Base-by-base conservation (phyloP, 2,329 filamentous ascomycete species). In the Scortechinia acanthostroma region DNA sequence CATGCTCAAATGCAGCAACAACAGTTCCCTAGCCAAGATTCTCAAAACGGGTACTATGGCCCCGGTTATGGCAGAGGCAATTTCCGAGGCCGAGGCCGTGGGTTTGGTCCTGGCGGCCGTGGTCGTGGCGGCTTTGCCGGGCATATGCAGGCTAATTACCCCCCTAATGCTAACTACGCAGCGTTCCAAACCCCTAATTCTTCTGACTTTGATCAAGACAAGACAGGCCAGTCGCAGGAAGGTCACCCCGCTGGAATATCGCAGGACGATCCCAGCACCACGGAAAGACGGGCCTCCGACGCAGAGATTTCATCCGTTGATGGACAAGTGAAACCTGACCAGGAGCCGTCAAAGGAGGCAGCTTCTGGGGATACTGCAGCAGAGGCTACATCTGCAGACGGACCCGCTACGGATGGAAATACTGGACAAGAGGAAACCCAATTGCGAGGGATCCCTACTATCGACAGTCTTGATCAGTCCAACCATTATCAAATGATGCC, bases 11-110 rank as follows among this genome's bases (percentile, higher is more conserved):
- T n/a, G n/a, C n/a, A n/a, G n/a, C n/a, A n/a, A n/a, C n/a, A n/a
- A n/a, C n/a, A 70, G 64, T 69, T 70, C 65, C 73, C 73, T 69
- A 77, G 78, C 66, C 78, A 73, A 71, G 68, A 66, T 60, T 71
- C 72, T 63, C 51, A 75, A 65, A 68, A 65, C 62, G 75, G 75
- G 69, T 75, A 78, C 63, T 79, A 75, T 59, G 70, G 35, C 10
- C 35, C 35, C 13, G 17, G 35, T 17, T 40, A 40, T 19, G 55
- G 50, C 57, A 56, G 54, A 55, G 53, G 61, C 48, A 65, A 66
- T 6, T 40, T 40, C 50, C 63, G 68, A 52, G 70, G 72, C 50
- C 61, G 62, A 46, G 66, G 68, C 48, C 67, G 68, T 45, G 66
- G 35, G 6, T 13, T 13, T 19, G 14, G 14, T 40, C 10, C 10